phyloP scores from a whole-genome alignment of 2,329 filamentous ascomycete species.

The Fusarium continuum region DNA sequence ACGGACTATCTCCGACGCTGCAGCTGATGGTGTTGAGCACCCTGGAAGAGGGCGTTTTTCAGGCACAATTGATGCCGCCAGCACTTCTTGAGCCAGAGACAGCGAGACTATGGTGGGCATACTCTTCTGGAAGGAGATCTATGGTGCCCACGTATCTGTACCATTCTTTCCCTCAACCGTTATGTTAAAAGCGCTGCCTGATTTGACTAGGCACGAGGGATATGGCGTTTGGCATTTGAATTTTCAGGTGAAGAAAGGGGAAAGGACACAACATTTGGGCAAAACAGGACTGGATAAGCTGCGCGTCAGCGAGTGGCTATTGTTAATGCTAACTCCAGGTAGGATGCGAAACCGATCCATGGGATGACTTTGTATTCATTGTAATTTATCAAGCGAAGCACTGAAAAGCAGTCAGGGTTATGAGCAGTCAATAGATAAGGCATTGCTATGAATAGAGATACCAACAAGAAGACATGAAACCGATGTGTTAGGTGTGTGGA shows the following conservation, averaged over 20 bases:
- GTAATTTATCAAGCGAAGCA: background rate
- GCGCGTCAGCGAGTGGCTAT: background rate
- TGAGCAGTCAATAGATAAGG: background rate
- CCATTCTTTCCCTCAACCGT: background rate
- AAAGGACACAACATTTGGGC: constrained; percentile 11
- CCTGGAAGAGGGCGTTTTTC: constrained; percentile 55
- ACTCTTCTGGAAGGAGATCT: constrained; percentile 2
- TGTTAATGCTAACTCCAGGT: background rate
- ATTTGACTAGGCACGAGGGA: background rate
- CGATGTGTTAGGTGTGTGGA: no score
- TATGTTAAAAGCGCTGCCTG: background rate
- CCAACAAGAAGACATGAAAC: no score
- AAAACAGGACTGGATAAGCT: constrained; percentile 7
- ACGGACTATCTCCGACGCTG: constrained; percentile 46
- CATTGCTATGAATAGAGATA: background rate
- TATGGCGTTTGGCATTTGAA: background rate
- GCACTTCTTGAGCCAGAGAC: constrained; percentile 1
- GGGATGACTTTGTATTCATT: background rate
- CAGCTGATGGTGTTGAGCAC: constrained; percentile 47
- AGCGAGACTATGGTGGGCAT: background rate
- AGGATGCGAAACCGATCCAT: background rate
- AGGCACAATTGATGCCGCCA: constrained; percentile 44
- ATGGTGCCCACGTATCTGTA: background rate
- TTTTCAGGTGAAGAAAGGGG: background rate
- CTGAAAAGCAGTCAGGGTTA: background rate